Evolutionary conservation across 257 asterid genomes (phyloP), one percentile per base, ranked within the genome.

Genomic region (Fraxinus cuspidata): DNA sequence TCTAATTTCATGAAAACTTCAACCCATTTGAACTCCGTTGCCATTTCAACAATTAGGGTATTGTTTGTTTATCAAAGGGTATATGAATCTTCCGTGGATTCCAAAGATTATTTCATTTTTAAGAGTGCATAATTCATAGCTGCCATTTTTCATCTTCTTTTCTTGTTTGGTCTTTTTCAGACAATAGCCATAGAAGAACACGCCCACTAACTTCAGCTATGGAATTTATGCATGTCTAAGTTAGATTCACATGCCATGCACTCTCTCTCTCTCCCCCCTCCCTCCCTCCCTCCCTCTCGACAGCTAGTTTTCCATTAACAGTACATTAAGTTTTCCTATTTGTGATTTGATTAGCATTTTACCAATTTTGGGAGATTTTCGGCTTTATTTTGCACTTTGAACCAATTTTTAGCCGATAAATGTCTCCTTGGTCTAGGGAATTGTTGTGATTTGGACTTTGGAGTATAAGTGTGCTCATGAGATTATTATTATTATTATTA

Each of bases 81-180:
- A 42, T 38, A 63, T 7, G 12, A 70, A 73, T 64, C 65, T 40
- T 65, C 65, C 7, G 13, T 34, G 27, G 58, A 74, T 60, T 73
- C 19, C 40, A 40, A 76, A 58, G 70, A 25, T 42, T 25, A 37
- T 40, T 76, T 58, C 21, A 65, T 13, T 66, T 76, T 74, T n/a
- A 34, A 51, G 13, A 40, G 29, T 12, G 73, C 15, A 28, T 64
- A 19, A 25, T 67, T 19, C 49, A 19, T 35, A 37, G 56, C 28
- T 73, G 44, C 6, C 27, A 42, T 42, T 31, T 58, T 68, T 68
- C 21, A 53, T 51, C 15, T 51, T 35, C n/a, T 25, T 71, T 49
- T 38, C 71, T 72, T 35, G 78, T 34, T 76, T 76, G 78, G 66
- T 37, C 40, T 70, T 42, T 74, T 78, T 47, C 75, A 74, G 38